phyloP scores from a whole-genome alignment of 2,329 filamentous ascomycete genomes.

The Berkeleyomyces rouxiae region DNA sequence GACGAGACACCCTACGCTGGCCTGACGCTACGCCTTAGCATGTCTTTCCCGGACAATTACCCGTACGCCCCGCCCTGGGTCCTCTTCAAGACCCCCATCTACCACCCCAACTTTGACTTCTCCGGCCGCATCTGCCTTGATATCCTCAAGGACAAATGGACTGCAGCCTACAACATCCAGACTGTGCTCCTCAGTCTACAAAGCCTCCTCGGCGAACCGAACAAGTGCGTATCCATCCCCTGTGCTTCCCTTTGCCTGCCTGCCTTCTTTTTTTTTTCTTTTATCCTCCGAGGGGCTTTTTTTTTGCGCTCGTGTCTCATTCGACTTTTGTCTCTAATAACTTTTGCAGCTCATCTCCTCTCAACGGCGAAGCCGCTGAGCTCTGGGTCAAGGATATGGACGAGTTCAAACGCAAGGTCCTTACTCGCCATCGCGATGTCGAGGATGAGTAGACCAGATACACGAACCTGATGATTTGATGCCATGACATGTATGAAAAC shows the following conservation, averaged over 20 bases:
- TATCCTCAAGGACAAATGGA: slow-evolving; percentile 99
- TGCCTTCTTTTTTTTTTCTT: neutral
- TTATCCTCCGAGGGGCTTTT: neutral
- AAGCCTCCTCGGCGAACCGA: slow-evolving; percentile 88
- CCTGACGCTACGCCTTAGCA: slow-evolving; percentile 80
- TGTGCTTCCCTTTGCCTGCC: neutral
- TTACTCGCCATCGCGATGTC: slow-evolving; percentile 44
- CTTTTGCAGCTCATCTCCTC: slow-evolving; percentile 57
- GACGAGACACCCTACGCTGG: slow-evolving; percentile 79
- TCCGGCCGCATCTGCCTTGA: slow-evolving; percentile 92
- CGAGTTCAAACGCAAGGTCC: slow-evolving; percentile 69
- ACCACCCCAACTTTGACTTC: slow-evolving; percentile 98
- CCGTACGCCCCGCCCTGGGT: slow-evolving; percentile 83
- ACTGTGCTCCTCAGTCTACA: slow-evolving; percentile 86
- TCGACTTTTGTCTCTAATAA: slow-evolving; percentile 14
- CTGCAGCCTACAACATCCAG: slow-evolving; percentile 90
- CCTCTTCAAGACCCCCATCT: slow-evolving; percentile 95
- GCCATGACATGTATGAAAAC: too few species aligned
- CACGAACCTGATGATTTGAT: neutral
- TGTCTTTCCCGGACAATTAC: slow-evolving; percentile 82
- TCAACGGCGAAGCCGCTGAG: slow-evolving; percentile 92
- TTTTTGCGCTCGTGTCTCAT: neutral
- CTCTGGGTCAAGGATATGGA: slow-evolving; percentile 80
- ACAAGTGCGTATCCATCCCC: slow-evolving; percentile 56
- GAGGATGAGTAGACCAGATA: slow-evolving; percentile 38